A percentile compares a stretch with the other conserved stretches of the same genome.
Conservation (phyloP, 805 yeast genomes). For the Saccharomyces cerevisiae region DNA sequence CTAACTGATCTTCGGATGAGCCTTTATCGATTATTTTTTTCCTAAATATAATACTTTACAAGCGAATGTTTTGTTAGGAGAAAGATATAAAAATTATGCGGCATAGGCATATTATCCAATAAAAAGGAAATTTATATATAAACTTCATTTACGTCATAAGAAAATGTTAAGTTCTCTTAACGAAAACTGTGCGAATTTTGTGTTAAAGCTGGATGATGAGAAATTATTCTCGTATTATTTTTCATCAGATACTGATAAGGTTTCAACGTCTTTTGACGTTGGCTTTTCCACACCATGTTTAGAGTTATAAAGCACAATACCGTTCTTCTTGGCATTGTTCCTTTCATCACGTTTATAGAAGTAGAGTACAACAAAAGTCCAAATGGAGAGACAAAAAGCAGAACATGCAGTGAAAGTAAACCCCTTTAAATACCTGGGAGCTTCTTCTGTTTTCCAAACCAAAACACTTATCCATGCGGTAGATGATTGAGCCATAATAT, state of each 20-base stretch:
- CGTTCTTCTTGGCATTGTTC: constrained; percentile 31
- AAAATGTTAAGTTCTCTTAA: too few relatives aligned
- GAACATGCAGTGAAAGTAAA: constrained; percentile 37
- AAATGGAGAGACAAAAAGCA: constrained; percentile 24
- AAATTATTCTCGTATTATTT: background rate
- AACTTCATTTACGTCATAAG: too few relatives aligned
- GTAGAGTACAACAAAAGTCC: constrained; percentile 24
- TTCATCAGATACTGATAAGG: background rate
- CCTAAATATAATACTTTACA: too few relatives aligned
- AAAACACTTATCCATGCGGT: constrained; percentile 46
- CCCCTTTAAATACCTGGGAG: constrained; percentile 49
- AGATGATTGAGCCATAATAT: constrained; percentile 44
- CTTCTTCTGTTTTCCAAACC: constrained; percentile 40
- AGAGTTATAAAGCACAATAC: constrained; percentile 30
- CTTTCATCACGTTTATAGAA: constrained; percentile 36
- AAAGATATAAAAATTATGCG: too few relatives aligned
- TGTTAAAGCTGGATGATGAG: too few relatives aligned
- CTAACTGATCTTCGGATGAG: too few relatives aligned
- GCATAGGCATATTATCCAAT: too few relatives aligned
- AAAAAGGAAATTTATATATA: too few relatives aligned
- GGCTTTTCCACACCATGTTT: constrained; percentile 9
- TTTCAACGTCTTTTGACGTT: background rate
- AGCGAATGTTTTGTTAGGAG: too few relatives aligned
- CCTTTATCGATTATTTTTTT: too few relatives aligned
- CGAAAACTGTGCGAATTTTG: too few relatives aligned